Percentiles rank a stretch among this genome's conserved stretches.
Evolutionary conservation across 805 yeast species (phyloP).

Genomic region (Saccharomycodes ludwigii): DNA sequence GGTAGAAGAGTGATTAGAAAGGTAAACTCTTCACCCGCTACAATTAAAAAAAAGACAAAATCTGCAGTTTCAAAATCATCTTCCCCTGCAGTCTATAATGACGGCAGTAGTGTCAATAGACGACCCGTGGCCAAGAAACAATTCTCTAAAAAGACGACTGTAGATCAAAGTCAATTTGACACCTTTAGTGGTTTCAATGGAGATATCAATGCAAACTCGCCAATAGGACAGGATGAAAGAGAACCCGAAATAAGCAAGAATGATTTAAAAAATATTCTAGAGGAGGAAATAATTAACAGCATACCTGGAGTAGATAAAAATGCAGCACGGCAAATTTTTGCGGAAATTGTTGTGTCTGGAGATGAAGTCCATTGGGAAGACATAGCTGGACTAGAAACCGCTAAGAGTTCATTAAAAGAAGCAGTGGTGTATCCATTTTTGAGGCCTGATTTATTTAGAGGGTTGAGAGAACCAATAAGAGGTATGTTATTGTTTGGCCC

Average conservation of each 20-base stretch:
- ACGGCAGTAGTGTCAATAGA: too few species aligned
- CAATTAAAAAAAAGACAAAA: too few species aligned
- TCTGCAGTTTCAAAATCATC: too few species aligned
- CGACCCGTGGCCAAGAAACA: background rate
- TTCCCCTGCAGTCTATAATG: too few species aligned
- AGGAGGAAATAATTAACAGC: constrained; percentile 21
- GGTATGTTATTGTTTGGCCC: constrained; percentile 98
- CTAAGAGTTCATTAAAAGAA: constrained; percentile 81
- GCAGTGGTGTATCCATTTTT: constrained; percentile 93
- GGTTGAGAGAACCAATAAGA: constrained; percentile 84
- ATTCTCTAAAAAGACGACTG: constrained; percentile 1
- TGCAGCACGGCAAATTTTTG: constrained; percentile 74
- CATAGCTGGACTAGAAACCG: constrained; percentile 83
- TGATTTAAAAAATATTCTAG: constrained; percentile 10
- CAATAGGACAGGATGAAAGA: background rate
- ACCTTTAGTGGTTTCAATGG: background rate
- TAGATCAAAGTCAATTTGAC: constrained; percentile 2
- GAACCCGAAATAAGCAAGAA: constrained; percentile 5
- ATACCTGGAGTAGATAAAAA: constrained; percentile 59
- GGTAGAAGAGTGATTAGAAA: too few species aligned
- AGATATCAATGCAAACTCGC: background rate
- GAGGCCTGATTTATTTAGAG: constrained; percentile 84
- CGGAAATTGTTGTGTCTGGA: constrained; percentile 80
- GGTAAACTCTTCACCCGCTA: too few species aligned
- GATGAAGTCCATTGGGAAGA: constrained; percentile 93